Evolutionary conservation across 1,284 basidiomycete genomes (phyloP), one percentile per base, ranked within the genome.

Genomic region (Puccinia polysora): DNA sequence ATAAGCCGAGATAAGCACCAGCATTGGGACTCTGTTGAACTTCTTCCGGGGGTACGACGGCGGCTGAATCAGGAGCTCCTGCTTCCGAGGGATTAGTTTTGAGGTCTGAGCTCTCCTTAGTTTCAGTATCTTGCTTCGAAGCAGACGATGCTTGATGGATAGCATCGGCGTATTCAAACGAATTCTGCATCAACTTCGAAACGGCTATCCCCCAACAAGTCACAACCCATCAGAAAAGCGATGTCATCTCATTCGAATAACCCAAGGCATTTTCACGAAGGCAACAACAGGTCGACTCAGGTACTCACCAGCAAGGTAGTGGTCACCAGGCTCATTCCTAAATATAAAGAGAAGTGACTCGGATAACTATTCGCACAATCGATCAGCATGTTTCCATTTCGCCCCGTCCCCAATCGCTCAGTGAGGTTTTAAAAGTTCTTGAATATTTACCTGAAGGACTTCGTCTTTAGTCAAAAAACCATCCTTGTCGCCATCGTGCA

Each of bases 401-500:
- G n/a, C n/a, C n/a, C n/a, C n/a, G n/a, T n/a, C n/a, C n/a, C n/a
- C n/a, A n/a, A n/a, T n/a, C n/a, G n/a, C 32, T 49, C 23, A 72
- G 10, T 14, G 25, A 32, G 23, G 65, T 34, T 20, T 34, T 65
- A 65, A 93, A 91, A 98, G 82, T 65, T 98, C 84, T 18, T 91
- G 91, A 81, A 97, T 94, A 2, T 94, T 97, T 47, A 98, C 82
- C 63, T 84, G 82, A 75, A 99, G 82, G 34, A 97, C 90, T 80
- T 98, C 95, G 77, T 97, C 94, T 81, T 95, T 97, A 1, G 93
- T 95, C 74, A 98, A 82, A 78, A 84, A 93, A 0, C 92, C 92
- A 78, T 97, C 93, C 75, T 91, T 92, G 80, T 97, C 89, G 81
- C 94, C 94, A 82, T 97, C 93, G 76, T 97, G 92, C 63, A 98